Percentiles rank a stretch among this genome's conserved stretches.
These are phyloP conservation scores for Gomphus bonarii DNA, from an alignment of 1,284 basidiomycete genomes.

Conservation along the genomic window DNA sequence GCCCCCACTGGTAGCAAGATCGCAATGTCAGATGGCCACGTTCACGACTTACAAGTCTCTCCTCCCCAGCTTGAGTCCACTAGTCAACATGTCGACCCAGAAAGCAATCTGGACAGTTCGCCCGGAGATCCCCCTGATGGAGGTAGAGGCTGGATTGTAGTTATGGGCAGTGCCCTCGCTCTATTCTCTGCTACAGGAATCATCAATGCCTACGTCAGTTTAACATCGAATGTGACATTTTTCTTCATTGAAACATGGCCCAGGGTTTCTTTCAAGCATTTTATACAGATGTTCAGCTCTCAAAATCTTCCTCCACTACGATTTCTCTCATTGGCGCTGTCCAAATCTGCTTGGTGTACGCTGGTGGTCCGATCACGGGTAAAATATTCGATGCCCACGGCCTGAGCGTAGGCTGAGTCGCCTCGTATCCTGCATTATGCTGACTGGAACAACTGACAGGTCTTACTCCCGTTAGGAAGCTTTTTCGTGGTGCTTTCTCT, in stretches of 20 bases:
- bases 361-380: slow-evolving; percentile 24
- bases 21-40: neutral
- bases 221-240: neutral
- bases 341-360: slow-evolving; percentile 35
- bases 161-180: slow-evolving; percentile 36
- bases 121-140: slow-evolving; percentile 18
- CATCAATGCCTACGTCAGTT: slow-evolving; percentile 27
- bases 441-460: slow-evolving; percentile 15
- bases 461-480: slow-evolving; percentile 24
- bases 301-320: slow-evolving; percentile 22
- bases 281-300: slow-evolving; percentile 31
- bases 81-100: neutral
- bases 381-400: slow-evolving; percentile 29
- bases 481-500: slow-evolving; percentile 25
- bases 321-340: slow-evolving; percentile 41
- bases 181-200: slow-evolving; percentile 38
- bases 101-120: neutral
- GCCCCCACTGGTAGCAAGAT: neutral
- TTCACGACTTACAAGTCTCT: neutral
- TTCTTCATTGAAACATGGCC: neutral
- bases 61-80: neutral
- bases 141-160: slow-evolving; percentile 28
- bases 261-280: slow-evolving; percentile 33
- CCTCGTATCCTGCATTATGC: neutral
- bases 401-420: slow-evolving; percentile 12